Conservation (phyloP, 1,284 basidiomycete species). For the Melampsora larici-populina region DNA sequence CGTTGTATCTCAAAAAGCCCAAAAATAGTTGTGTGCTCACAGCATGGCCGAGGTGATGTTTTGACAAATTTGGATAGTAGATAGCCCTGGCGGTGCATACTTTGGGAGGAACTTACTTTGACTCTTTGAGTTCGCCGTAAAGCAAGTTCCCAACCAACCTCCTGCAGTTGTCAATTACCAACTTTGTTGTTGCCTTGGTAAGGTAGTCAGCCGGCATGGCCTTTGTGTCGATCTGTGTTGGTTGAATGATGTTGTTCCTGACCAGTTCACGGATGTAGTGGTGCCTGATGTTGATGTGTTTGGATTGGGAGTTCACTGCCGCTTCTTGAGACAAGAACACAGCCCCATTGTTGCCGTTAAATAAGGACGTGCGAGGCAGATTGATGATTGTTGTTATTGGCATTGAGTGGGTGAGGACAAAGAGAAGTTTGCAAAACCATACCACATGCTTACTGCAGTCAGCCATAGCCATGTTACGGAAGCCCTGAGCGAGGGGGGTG, state of each 20-base stretch:
- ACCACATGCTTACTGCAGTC: no score
- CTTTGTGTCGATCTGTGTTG: not conserved
- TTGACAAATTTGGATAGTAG: no score
- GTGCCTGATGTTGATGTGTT: not conserved
- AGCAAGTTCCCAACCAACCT: not conserved
- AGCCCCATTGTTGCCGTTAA: not conserved
- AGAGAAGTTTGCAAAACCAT: not conserved
- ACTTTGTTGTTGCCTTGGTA: not conserved
- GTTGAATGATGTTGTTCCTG: not conserved
- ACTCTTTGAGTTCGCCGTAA: not conserved
- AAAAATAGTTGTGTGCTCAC: no score
- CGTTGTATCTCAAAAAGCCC: no score
- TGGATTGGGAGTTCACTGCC: not conserved
- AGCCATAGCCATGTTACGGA: no score
- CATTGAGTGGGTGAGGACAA: not conserved
- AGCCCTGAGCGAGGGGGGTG: no score
- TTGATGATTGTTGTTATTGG: not conserved
- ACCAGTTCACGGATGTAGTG: not conserved
- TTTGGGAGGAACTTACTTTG: no score
- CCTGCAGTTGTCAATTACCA: not conserved
- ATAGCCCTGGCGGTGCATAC: no score
- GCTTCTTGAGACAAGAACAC: not conserved
- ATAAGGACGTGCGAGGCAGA: not conserved
- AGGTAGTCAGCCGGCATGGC: not conserved
- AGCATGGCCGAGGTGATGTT: no score